These are phyloP conservation scores for Hylodesmum podocarpum DNA, from an alignment of 306 rosid genomes.

Conservation along the genomic window DNA sequence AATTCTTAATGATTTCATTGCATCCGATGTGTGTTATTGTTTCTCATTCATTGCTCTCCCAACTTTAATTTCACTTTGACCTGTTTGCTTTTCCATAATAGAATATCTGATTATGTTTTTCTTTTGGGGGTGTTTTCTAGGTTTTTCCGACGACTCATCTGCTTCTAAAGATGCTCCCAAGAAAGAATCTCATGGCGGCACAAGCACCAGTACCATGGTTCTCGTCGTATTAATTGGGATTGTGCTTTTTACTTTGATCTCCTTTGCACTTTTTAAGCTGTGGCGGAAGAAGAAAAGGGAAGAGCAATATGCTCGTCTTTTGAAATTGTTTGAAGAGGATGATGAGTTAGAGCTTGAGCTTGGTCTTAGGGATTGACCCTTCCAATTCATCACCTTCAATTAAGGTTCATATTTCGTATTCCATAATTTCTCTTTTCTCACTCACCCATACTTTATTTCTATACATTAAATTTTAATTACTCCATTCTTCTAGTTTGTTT, in stretches of 20 bases:
- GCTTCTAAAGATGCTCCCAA: conserved; percentile 36
- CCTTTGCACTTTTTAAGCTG: conserved; percentile 59
- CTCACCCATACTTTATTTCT: background rate
- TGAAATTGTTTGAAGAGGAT: conserved; percentile 85
- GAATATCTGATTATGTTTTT: conserved; percentile 8
- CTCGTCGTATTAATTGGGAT: conserved; percentile 42
- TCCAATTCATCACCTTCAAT: conserved; percentile 17
- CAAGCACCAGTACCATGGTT: conserved; percentile 39
- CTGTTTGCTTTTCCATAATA: background rate
- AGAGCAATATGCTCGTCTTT: conserved; percentile 73
- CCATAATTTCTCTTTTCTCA: background rate
- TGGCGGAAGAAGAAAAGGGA: conserved; percentile 88
- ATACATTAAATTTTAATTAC: background rate
- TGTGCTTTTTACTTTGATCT: conserved; percentile 36
- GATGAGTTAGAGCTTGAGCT: conserved; percentile 87
- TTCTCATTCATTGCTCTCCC: background rate
- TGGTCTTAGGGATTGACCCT: conserved; percentile 64
- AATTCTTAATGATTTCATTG: background rate
- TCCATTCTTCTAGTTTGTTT: background rate
- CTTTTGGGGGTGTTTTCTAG: conserved; percentile 30
- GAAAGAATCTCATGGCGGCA: conserved; percentile 22
- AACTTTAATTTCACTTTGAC: background rate
- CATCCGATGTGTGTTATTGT: background rate
- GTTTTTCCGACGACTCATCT: conserved; percentile 48
- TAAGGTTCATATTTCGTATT: conserved; percentile 44